Conservation (phyloP, 441 rosid species). For the Hura crepitans region DNA sequence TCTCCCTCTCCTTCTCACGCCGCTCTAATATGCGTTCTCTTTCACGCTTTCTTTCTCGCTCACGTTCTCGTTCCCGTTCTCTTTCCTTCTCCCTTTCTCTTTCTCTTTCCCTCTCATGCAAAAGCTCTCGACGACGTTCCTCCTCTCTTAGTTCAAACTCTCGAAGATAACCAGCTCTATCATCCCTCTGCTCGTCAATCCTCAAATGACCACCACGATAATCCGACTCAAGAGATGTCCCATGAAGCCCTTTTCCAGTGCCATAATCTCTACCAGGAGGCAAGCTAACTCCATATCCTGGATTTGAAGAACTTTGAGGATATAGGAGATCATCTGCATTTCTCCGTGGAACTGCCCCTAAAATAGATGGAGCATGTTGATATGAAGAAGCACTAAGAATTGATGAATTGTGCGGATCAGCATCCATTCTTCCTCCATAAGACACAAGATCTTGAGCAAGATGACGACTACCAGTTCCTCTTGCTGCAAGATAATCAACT, state of each 20-base stretch:
- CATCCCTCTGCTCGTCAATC: slow-evolving; percentile 79
- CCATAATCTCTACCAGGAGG: slow-evolving; percentile 99
- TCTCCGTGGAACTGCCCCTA: slow-evolving; percentile 91
- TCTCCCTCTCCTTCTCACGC: slow-evolving; percentile 75
- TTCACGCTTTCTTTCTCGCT: slow-evolving; percentile 51
- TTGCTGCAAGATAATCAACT: slow-evolving; percentile 91
- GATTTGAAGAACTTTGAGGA: slow-evolving; percentile 69
- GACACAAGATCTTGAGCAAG: slow-evolving; percentile 67
- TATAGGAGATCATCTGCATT: slow-evolving; percentile 72
- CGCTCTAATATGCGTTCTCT: slow-evolving; percentile 65
- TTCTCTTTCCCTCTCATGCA: slow-evolving; percentile 84
- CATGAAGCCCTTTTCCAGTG: slow-evolving; percentile 78
- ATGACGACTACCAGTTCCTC: slow-evolving; percentile 70
- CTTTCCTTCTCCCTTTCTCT: slow-evolving; percentile 77
- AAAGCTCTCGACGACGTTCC: slow-evolving; percentile 75
- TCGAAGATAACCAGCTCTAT: slow-evolving; percentile 86
- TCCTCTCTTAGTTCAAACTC: slow-evolving; percentile 96
- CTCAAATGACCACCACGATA: slow-evolving; percentile 61
- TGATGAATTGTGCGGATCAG: slow-evolving; percentile 69
- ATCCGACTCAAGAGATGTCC: slow-evolving; percentile 61
- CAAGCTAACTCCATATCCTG: slow-evolving; percentile 97
- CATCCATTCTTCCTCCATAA: slow-evolving; percentile 77
- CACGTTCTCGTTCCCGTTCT: slow-evolving; percentile 55
- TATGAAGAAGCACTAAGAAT: slow-evolving; percentile 62
- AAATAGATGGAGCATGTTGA: slow-evolving; percentile 70